A percentile compares a stretch with the other conserved stretches of the same genome.
Evolutionary conservation across 2,329 filamentous ascomycete genomes (phyloP).

Genomic region (Blumeria hordei): DNA sequence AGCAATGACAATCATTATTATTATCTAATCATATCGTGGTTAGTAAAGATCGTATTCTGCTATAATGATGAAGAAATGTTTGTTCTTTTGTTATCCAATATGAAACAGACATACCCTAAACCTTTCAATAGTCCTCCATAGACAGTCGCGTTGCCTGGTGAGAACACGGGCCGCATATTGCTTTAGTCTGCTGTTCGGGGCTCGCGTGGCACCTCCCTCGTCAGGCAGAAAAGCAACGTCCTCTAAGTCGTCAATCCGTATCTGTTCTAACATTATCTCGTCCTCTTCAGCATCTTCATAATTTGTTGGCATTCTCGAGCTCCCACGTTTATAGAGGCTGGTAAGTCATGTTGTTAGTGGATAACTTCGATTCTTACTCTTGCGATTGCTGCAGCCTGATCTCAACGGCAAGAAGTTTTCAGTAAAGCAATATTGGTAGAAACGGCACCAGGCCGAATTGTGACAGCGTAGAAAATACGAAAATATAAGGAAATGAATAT

Average conservation of each 20-base stretch:
- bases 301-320: not conserved
- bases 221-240: slow-evolving; percentile 5
- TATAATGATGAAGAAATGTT: not conserved
- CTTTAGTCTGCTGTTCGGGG: no score
- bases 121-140: not conserved
- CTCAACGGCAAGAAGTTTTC: no score
- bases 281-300: not conserved
- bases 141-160: no score
- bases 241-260: slow-evolving; percentile 4
- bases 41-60: not conserved
- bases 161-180: no score
- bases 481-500: no score
- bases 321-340: not conserved
- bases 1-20: slow-evolving; percentile 3
- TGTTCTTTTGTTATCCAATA: not conserved
- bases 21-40: slow-evolving; percentile 5
- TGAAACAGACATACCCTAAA: not conserved
- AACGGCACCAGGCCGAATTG: no score
- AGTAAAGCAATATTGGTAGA: no score
- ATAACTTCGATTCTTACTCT: not conserved
- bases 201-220: not conserved
- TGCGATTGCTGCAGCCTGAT: no score
- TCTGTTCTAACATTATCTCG: not conserved
- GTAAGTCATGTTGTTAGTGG: not conserved
- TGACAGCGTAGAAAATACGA: no score